Percentiles rank a stretch among this genome's conserved stretches.
Conservation (phyloP, 768 basidiomycete genomes). For the Peribolospora kevripleyi region DNA sequence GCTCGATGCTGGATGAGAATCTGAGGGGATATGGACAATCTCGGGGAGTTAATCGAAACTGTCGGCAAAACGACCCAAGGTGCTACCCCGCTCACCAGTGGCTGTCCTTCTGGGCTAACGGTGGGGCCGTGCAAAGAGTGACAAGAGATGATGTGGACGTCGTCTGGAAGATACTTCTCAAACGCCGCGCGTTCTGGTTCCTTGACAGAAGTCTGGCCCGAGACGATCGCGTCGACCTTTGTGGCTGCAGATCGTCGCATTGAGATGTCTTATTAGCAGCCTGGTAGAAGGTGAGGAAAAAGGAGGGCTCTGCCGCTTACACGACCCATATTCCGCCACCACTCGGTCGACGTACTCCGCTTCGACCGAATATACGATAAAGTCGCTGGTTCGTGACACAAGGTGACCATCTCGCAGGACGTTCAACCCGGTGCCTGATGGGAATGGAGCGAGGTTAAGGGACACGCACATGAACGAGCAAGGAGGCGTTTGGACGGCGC, state of each 20-base stretch:
- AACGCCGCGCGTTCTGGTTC: slow-evolving; percentile 77
- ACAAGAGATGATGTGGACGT: slow-evolving; percentile 70
- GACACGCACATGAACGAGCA: too few species aligned
- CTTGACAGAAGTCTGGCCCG: slow-evolving; percentile 92
- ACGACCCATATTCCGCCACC: slow-evolving; percentile 77
- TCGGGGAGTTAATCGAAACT: neutral
- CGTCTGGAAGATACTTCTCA: slow-evolving; percentile 59
- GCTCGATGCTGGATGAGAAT: slow-evolving; percentile 72
- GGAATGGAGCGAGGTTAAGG: neutral
- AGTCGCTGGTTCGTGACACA: slow-evolving; percentile 71
- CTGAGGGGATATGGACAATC: slow-evolving; percentile 22
- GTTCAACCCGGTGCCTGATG: slow-evolving; percentile 25
- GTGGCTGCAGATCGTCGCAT: slow-evolving; percentile 34
- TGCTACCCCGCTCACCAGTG: slow-evolving; percentile 34
- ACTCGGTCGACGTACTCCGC: slow-evolving; percentile 63
- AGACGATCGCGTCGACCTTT: slow-evolving; percentile 70
- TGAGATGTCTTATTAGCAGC: neutral
- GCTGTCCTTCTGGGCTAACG: slow-evolving; percentile 68
- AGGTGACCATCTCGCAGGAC: slow-evolving; percentile 58
- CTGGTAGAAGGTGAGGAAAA: neutral
- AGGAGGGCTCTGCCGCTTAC: slow-evolving; percentile 24
- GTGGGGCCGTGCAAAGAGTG: slow-evolving; percentile 88
- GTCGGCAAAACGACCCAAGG: neutral
- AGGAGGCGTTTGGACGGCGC: neutral
- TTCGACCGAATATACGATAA: slow-evolving; percentile 85